Base-by-base conservation (phyloP, 2,329 filamentous ascomycete genomes). In the Macrophomina phaseolina region DNA sequence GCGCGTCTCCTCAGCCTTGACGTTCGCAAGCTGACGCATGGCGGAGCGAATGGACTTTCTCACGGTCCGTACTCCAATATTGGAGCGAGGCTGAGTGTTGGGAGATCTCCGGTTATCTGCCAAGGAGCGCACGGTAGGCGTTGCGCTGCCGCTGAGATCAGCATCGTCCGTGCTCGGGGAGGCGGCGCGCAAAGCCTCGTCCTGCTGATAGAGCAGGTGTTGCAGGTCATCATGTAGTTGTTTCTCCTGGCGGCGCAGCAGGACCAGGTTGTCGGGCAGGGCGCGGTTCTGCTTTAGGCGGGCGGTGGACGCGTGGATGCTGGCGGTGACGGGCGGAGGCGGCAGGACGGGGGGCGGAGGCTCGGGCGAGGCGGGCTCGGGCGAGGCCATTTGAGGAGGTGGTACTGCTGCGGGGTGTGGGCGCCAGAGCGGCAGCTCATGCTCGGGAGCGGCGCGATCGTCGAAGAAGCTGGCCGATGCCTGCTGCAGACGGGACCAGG, bases 1-100 rank as follows among this genome's bases (percentile, higher is more conserved):
- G 0, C 83, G 81, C n/a, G 88, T 81, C 77, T 93, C 90, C 67
- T 93, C 90, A 3, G 81, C 81, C 74, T 92, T 92, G 32, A 94
- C 79, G 8, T 84, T 83, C 0, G 86, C 87, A 5, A 94, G 79
- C 64, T 88, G 86, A 3, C 83, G 80, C 75, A 94, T 90, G 58
- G 86, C 84, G 60, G 82, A 84, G 16, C 86, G 83, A 7, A 94
- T 84, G 0, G 88, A 89, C 34, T 84, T 82, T n/a, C 91, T 84
- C 1, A 90, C 89, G 18, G 85, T 84, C 34, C 83, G 83, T 14
- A 93, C 81, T 0, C 88, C 85, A 8, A 86, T 75, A 42, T 83
- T 86, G 65, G 82, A 82, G 51, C 79, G 77, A 36, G 87, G 87
- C 69, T 90, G 87, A 32, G 38, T 49, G 18, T 23, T 34, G 84